phyloP scores from a whole-genome alignment of 306 rosid genomes.

The Begonia fuchsioides region DNA sequence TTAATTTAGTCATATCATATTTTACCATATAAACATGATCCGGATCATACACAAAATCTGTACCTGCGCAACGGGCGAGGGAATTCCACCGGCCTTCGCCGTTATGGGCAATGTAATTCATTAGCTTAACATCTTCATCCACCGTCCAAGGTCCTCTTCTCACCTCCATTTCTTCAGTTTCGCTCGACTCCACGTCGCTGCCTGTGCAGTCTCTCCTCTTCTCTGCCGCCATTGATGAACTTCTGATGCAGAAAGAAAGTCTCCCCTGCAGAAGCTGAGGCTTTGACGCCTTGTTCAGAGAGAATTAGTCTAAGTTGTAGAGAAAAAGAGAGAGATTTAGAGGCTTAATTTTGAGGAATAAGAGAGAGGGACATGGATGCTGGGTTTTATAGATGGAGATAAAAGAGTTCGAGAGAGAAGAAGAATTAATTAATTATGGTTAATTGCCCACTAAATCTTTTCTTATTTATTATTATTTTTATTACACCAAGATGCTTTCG shows the following conservation, averaged over 20 bases:
- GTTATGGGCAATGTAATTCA: slow-evolving; percentile 6
- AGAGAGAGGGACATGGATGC: neutral
- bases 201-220: neutral
- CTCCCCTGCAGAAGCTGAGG: too few relatives aligned
- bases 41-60: neutral
- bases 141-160: slow-evolving; percentile 14
- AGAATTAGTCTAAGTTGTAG: neutral
- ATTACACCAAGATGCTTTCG: neutral
- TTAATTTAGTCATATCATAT: neutral
- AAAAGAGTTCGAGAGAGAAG: neutral
- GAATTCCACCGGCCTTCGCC: slow-evolving; percentile 12
- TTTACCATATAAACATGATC: neutral
- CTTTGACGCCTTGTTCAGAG: neutral
- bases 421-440: neutral
- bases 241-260: too few relatives aligned
- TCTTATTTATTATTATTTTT: too few relatives aligned
- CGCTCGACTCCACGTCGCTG: neutral
- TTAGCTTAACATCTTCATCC: slow-evolving; percentile 4
- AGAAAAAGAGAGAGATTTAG: neutral
- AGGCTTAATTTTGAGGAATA: neutral
- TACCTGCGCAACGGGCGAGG: slow-evolving; percentile 7
- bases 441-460: neutral
- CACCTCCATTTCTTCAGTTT: slow-evolving; percentile 6
- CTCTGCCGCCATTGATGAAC: neutral
- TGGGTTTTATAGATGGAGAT: neutral